Evolutionary conservation across 306 rosid species (phyloP).

Genomic region (Citrullus amarus): DNA sequence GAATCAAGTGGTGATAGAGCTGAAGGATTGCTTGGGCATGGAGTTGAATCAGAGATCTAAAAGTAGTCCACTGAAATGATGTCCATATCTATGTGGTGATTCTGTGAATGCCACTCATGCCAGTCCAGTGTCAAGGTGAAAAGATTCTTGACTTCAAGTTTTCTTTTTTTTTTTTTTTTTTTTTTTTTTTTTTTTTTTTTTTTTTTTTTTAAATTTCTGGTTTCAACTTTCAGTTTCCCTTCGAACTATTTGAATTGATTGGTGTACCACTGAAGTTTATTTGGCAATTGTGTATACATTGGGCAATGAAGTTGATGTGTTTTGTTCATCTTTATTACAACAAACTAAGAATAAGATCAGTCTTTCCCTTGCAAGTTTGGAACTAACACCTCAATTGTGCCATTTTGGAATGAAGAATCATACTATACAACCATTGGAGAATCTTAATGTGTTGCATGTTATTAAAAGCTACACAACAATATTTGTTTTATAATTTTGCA

Average conservation of each 20-base stretch:
- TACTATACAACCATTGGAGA: no score
- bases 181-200: neutral
- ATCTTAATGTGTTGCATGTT: no score
- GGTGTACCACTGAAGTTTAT: neutral
- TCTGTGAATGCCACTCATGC: neutral
- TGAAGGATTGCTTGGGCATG: constrained; percentile 14
- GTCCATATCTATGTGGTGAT: neutral
- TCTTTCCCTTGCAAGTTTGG: neutral
- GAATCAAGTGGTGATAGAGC: constrained; percentile 12
- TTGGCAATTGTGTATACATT: neutral
- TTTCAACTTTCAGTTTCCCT: neutral
- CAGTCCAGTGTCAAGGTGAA: neutral
- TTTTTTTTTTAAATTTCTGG: neutral
- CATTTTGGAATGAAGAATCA: no score
- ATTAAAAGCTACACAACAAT: no score
- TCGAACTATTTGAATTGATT: neutral
- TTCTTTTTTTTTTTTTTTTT: neutral
- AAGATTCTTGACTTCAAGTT: neutral
- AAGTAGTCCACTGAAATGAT: neutral
- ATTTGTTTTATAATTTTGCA: no score
- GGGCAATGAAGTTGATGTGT: neutral
- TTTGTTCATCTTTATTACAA: neutral
- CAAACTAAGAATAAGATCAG: neutral
- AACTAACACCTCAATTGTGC: no score
- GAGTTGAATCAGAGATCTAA: neutral